Conservation (phyloP, 768 basidiomycete genomes). For the Suillus spraguei region DNA sequence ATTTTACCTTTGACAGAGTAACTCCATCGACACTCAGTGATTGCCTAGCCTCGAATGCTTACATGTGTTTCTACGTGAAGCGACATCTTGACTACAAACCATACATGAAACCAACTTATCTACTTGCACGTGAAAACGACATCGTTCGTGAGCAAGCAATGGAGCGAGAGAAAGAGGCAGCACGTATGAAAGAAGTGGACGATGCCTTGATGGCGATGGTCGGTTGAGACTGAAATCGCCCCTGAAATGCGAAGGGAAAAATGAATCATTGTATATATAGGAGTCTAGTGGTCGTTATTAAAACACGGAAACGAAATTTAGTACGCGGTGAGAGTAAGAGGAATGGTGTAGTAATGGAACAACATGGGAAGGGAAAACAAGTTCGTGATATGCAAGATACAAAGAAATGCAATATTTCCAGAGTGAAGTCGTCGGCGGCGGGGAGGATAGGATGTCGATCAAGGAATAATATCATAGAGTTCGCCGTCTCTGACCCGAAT, state of each 20-base stretch:
- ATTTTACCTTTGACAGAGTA: constrained; percentile 49
- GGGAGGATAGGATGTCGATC: constrained; percentile 11
- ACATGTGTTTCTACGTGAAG: constrained; percentile 97
- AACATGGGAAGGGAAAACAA: constrained; percentile 8
- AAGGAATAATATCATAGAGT: constrained; percentile 74
- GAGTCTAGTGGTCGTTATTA: constrained; percentile 8
- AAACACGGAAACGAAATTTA: constrained; percentile 7
- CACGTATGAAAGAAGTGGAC: constrained; percentile 61
- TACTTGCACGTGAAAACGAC: constrained; percentile 65
- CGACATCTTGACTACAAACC: constrained; percentile 85
- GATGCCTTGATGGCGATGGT: constrained; percentile 61
- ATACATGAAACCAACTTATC: constrained; percentile 66
- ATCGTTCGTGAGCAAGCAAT: constrained; percentile 61
- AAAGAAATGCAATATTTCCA: constrained; percentile 7
- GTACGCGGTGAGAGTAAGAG: constrained; percentile 10
- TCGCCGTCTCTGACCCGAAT: constrained; percentile 83
- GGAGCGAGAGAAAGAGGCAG: constrained; percentile 54
- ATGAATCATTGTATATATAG: constrained; percentile 2
- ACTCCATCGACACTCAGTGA: constrained; percentile 66
- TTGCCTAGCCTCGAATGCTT: constrained; percentile 74
- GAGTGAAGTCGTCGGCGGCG: background rate
- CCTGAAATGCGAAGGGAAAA: constrained; percentile 12
- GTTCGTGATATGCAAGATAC: constrained; percentile 14
- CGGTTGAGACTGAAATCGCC: constrained; percentile 12
- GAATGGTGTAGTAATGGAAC: constrained; percentile 2